Conservation (phyloP, 2,329 filamentous ascomycete species). For the Phaeophleospora eucalypticola region DNA sequence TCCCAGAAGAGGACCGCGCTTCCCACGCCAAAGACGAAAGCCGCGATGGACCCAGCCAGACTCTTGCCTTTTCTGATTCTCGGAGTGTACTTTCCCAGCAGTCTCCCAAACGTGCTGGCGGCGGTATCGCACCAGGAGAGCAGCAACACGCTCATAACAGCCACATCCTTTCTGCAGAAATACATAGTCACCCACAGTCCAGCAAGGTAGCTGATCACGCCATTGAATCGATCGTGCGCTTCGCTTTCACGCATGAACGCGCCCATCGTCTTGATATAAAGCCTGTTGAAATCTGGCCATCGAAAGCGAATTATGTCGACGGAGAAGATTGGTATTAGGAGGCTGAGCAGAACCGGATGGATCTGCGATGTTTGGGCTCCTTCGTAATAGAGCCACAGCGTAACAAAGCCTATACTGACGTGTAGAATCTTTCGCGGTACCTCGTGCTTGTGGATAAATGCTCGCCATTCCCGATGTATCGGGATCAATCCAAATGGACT, state of each 20-base stretch:
- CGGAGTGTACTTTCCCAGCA: constrained; percentile 86
- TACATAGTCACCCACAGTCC: constrained; percentile 82
- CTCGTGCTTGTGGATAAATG: constrained; percentile 89
- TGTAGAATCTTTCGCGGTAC: constrained; percentile 91
- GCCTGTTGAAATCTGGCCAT: constrained; percentile 72
- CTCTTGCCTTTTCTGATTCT: constrained; percentile 84
- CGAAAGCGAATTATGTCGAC: constrained; percentile 80
- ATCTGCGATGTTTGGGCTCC: constrained; percentile 75
- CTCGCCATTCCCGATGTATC: constrained; percentile 86
- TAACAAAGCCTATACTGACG: constrained; percentile 93
- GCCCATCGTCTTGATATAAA: constrained; percentile 81
- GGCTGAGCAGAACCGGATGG: constrained; percentile 75
- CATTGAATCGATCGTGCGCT: constrained; percentile 81
- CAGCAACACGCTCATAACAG: constrained; percentile 80
- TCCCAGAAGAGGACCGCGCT: constrained; percentile 88
- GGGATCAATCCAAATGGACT: constrained; percentile 92
- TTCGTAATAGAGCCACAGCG: constrained; percentile 76
- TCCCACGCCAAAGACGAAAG: constrained; percentile 74
- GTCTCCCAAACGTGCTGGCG: constrained; percentile 85
- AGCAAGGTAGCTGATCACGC: constrained; percentile 92
- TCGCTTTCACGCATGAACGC: constrained; percentile 97
- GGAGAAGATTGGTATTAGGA: constrained; percentile 77
- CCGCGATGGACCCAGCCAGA: constrained; percentile 80
- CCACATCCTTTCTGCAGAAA: constrained; percentile 90
- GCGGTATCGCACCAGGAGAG: constrained; percentile 98